Percentiles rank a stretch among this genome's conserved stretches.
Conservation (phyloP, 805 yeast genomes). For the Saccharomycopsis malanga region DNA sequence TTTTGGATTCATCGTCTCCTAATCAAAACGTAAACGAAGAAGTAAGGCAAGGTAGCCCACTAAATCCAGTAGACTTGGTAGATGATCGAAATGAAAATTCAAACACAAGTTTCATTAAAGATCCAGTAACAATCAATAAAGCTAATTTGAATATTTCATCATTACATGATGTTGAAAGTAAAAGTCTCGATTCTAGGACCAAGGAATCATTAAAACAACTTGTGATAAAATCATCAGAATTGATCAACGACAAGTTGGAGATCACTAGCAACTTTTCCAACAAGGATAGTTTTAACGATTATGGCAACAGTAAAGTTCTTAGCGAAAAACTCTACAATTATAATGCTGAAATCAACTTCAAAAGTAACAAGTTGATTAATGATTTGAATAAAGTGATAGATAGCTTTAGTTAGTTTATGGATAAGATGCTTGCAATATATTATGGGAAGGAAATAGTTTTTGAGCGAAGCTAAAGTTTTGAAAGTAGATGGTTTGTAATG, state of each 20-base stretch:
- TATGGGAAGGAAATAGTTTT: no score
- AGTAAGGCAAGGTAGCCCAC: background rate
- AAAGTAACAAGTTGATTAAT: conserved; percentile 4
- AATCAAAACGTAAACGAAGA: background rate
- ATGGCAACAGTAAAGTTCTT: background rate
- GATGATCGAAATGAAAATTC: background rate
- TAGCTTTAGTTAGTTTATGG: background rate
- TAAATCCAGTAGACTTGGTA: background rate
- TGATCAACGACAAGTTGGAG: conserved; percentile 5
- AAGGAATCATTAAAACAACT: conserved; percentile 1
- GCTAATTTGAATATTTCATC: background rate
- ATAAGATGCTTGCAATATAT: background rate
- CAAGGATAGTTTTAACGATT: background rate
- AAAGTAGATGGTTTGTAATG: background rate
- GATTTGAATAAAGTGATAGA: conserved; percentile 10
- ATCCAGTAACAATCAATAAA: no score
- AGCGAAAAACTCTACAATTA: conserved; percentile 4
- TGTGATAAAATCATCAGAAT: conserved; percentile 4
- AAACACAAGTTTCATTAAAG: background rate
- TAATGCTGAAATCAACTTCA: conserved; percentile 1
- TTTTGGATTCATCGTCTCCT: conserved; percentile 9
- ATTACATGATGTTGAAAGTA: background rate
- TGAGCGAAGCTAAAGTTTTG: no score
- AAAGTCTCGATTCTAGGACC: background rate
- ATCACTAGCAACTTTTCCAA: background rate